Evolutionary conservation across 2,329 filamentous ascomycete species (phyloP).

Genomic region (Lojkania enalia): DNA sequence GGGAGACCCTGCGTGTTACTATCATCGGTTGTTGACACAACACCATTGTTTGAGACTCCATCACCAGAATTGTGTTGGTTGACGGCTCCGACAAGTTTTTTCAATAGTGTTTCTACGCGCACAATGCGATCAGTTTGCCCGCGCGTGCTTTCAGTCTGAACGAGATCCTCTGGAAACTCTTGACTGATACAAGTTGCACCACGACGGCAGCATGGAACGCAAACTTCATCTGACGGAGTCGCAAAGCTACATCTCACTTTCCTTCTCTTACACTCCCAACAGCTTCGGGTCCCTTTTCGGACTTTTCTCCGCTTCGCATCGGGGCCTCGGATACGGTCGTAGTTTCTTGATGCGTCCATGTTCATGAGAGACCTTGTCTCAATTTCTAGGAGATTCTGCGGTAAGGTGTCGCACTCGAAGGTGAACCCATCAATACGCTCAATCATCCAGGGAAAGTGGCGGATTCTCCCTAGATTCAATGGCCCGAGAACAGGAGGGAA

Average conservation of each 20-base stretch:
- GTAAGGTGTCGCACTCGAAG: too few relatives aligned
- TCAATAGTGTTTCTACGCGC: not conserved
- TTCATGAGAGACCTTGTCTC: too few relatives aligned
- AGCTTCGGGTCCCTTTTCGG: constrained; percentile 8
- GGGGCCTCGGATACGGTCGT: too few relatives aligned
- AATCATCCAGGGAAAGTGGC: too few relatives aligned
- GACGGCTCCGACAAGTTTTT: not conserved
- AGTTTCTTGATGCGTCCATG: too few relatives aligned
- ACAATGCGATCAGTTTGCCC: not conserved
- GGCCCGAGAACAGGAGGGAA: too few relatives aligned
- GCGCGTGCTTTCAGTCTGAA: not conserved
- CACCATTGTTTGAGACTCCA: not conserved
- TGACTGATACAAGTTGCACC: constrained; percentile 3
- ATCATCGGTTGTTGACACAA: not conserved
- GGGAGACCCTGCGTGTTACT: not conserved
- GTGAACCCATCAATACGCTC: too few relatives aligned
- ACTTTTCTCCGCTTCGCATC: constrained; percentile 13
- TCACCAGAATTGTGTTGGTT: not conserved
- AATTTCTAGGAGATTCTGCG: too few relatives aligned
- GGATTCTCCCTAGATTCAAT: too few relatives aligned
- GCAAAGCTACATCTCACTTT: constrained; percentile 8
- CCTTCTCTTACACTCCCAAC: constrained; percentile 9
- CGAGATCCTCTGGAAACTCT: not conserved
- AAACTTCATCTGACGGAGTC: not conserved
- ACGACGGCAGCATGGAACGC: constrained; percentile 2